Base-by-base conservation (phyloP, 1,284 basidiomycete genomes). In the Cutaneotrichosporon dermatis region DNA sequence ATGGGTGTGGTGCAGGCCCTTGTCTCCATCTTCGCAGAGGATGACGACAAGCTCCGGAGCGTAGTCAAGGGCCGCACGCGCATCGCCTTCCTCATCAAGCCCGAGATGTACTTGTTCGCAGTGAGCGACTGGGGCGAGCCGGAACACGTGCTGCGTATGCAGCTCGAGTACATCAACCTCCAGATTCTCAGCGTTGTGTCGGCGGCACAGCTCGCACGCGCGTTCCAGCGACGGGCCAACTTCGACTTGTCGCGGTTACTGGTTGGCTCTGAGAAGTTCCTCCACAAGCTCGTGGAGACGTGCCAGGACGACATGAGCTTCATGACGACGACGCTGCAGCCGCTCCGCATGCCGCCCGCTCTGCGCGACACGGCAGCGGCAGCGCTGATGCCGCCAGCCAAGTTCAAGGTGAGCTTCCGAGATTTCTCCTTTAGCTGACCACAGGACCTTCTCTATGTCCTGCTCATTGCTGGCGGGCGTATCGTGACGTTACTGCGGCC, bases 1-100 rank as follows among this genome's bases (percentile, higher is more conserved):
- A 89, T 95, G 70, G 95, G 92, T 33, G 86, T 99, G 44, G 90
- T 95, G 78, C 95, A 98, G 76, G 93, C 95, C 1, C 82, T 99
- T 6, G 88, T 99, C 54, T 94, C 93, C 10, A 88, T 95, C 58
- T 91, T 93, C 73, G 82, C 92, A 43, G 71, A 79, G 50, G 87
- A 92, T 51, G 83, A 86, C 43, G 92, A 95, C 76, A 89, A 89
- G 72, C 72, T 94, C 16, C 84, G 90, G 71, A 79, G 62, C 46
- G 67, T 73, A 15, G 52, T 64, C 9, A 62, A 64, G 69, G 81
- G 59, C 86, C 83, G 63, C 87, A 92, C 67, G 86, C 89, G 70
- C 53, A 93, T 99, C 58, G 86, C 88, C 0, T 96, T 98, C 73
- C 75, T 94, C 6, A 82, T 94, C 50, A 86, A 91, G 46, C 76